Evolutionary conservation across 306 rosid species (phyloP), one percentile per base, ranked within the genome.

Genomic region (Gynostemma pentaphyllum): DNA sequence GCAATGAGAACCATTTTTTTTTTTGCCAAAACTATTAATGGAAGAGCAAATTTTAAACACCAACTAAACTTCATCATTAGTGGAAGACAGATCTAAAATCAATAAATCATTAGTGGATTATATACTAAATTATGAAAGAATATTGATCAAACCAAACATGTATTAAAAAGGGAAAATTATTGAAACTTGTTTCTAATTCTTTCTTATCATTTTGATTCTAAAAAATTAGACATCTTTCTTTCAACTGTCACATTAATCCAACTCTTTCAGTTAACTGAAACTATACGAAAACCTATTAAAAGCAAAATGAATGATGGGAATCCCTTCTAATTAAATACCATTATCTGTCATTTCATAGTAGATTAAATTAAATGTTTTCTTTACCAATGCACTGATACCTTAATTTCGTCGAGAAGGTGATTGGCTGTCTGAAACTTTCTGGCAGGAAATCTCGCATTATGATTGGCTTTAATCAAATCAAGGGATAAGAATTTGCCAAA

Each of bases 321-420:
- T 61, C 66, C 39, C 50, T 40, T 61, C 50, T 39, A 22, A 61
- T 61, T 39, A 40, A 61, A 26, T 60, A 59, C 13, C 47, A 19
- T 57, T 26, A 19, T n/a, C n/a, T n/a, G n/a, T n/a, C n/a, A n/a
- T 16, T 37, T 9, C 22, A 16, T 22, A 56, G 41, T 8, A 56
- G n/a, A n/a, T n/a, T 19, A 12, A 36, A 60, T 61, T 19, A 10
- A 39, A 21, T 0, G 23, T 61, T 61, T 45, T 75, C 8, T 34
- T 32, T 78, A 65, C 56, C 74, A 66, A 72, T 50, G 83, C 50
- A 27, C 74, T 75, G 86, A 88, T 78, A 77, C 99, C 99, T 92
- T 92, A 92, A 88, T 79, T 69, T 82, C 86, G 70, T 84, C 95
- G 95, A 92, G 87, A 70, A 50, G 73, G 72, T 83, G 87, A 92